Evolutionary conservation across 2,329 filamentous ascomycete genomes (phyloP).

Genomic region (Sclerotinia sclerotiorum): DNA sequence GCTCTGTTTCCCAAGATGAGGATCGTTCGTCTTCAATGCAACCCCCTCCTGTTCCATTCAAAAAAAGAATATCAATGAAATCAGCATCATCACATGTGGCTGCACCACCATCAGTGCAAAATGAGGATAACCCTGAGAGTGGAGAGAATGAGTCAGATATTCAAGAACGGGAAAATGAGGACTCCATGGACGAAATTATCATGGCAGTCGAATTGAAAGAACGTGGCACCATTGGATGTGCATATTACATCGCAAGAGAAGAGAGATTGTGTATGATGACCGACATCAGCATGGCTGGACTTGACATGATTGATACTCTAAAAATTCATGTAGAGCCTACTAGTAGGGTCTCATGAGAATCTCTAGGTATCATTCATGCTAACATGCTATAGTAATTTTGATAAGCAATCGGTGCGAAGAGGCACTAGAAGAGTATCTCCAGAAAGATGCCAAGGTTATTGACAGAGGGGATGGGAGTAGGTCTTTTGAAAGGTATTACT

Average conservation of each 20-base stretch:
- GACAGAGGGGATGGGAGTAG: slow-evolving; percentile 34
- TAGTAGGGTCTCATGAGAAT: neutral
- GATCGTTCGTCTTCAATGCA: slow-evolving; percentile 29
- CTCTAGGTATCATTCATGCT: neutral
- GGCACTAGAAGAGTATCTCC: slow-evolving; percentile 38
- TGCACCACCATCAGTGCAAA: slow-evolving; percentile 18
- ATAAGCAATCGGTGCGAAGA: slow-evolving; percentile 43
- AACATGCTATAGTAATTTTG: slow-evolving; percentile 45
- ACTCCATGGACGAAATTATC: slow-evolving; percentile 65
- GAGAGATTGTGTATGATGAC: slow-evolving; percentile 74
- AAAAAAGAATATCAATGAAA: slow-evolving; percentile 31
- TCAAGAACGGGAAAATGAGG: slow-evolving; percentile 45
- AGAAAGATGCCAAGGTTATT: slow-evolving; percentile 37
- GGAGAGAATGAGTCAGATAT: slow-evolving; percentile 40
- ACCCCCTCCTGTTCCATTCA: slow-evolving; percentile 24
- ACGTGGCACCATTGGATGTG: slow-evolving; percentile 74
- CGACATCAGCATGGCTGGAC: slow-evolving; percentile 68
- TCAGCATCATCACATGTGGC: slow-evolving; percentile 23
- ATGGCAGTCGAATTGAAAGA: slow-evolving; percentile 77
- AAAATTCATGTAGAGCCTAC: slow-evolving; percentile 56
- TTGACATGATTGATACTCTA: slow-evolving; percentile 66
- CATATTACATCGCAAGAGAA: slow-evolving; percentile 73
- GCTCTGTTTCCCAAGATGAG: slow-evolving; percentile 28
- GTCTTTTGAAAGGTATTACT: slow-evolving; percentile 8
- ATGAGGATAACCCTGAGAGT: slow-evolving; percentile 23